These are phyloP conservation scores for Gossypium raimondii DNA, from an alignment of 345 rosid species.

Conservation along the genomic window DNA sequence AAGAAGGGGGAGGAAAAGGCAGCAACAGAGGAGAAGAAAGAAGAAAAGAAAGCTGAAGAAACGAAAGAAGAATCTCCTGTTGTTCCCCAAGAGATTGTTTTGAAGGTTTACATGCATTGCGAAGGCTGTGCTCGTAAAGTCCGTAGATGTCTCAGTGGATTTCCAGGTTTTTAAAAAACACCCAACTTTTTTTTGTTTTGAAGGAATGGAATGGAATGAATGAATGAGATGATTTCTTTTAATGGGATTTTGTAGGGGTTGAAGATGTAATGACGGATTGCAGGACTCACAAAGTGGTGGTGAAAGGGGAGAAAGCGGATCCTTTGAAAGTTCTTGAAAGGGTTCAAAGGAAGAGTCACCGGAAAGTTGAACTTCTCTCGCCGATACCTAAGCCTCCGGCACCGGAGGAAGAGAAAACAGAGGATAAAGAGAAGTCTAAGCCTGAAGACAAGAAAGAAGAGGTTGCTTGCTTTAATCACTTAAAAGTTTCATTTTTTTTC, in stretches of 20 bases:
- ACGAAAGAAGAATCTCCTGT: conserved; percentile 26
- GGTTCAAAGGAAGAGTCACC: conserved; percentile 74
- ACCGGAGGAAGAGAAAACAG: conserved; percentile 50
- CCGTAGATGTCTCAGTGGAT: conserved; percentile 67
- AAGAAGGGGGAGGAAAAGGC: conserved; percentile 42
- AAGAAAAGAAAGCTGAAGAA: conserved; percentile 34
- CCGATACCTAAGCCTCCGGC: conserved; percentile 76
- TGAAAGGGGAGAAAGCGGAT: conserved; percentile 93
- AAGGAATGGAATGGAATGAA: conserved; percentile 1
- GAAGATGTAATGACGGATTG: conserved; percentile 82
- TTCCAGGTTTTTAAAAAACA: conserved; percentile 42
- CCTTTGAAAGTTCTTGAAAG: conserved; percentile 75
- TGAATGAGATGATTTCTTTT: neutral
- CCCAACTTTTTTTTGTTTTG: neutral
- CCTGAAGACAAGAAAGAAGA: conserved; percentile 68
- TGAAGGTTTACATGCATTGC: conserved; percentile 90
- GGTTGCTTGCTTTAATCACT: conserved; percentile 31
- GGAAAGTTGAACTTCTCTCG: conserved; percentile 83
- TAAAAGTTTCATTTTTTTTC: neutral
- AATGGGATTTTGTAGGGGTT: conserved; percentile 45
- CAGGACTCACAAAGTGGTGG: conserved; percentile 70
- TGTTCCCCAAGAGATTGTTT: conserved; percentile 69
- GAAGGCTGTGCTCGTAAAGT: conserved; percentile 96
- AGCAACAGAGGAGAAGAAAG: conserved; percentile 26
- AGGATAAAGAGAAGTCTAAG: conserved; percentile 48